Base-by-base conservation (phyloP, 139 green algal species). In the Chlamydomonas incerta region DNA sequence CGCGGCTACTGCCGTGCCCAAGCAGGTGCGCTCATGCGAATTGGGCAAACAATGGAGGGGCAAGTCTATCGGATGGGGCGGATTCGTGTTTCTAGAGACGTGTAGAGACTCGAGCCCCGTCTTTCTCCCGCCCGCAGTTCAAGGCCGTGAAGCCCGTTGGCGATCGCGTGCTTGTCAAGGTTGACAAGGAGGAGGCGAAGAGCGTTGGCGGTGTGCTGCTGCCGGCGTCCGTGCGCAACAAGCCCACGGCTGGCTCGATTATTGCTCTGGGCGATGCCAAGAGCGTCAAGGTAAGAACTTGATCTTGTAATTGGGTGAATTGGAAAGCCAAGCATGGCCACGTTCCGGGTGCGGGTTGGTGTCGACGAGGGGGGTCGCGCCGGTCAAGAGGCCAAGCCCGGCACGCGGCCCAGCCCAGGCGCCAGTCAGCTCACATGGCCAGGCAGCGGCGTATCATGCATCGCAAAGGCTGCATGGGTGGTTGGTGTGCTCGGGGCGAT, bases 121-220 rank as follows among this genome's bases (percentile, higher is more conserved):
- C 41, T 50, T 50, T 50, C 41, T 50, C n/a, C 21, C 74, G 8
- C 31, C 1, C 52, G 72, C 93, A 97, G 95, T 96, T 95, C 89
- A 96, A 94, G 86, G 89, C 86, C 76, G 90, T 99, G 28, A 95
- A 90, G 76, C 97, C 97, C 21, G 91, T 96, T 57, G 97, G 96
- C 10, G 96, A 98, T 65, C 92, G 97, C 28, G 92, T 99, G 29
- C 91, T 99, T 47, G 94, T 97, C 0, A 97, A 96, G 88, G 93
- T 99, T 17, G 95, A 95, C 41, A 91, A 96, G 74, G 90, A 91
- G 66, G 95, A 99, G 90, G 74, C 93, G 47, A 95, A 94, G 83
- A 98, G 91, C 20, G 83, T 92, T 21, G 97, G 96, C 35, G 97
- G 97, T 60, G 95, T 99, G 35, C 77, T 99, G 77, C 93, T 99